phyloP scores from a whole-genome alignment of 306 rosid genomes.

The Cicer yamashitae region DNA sequence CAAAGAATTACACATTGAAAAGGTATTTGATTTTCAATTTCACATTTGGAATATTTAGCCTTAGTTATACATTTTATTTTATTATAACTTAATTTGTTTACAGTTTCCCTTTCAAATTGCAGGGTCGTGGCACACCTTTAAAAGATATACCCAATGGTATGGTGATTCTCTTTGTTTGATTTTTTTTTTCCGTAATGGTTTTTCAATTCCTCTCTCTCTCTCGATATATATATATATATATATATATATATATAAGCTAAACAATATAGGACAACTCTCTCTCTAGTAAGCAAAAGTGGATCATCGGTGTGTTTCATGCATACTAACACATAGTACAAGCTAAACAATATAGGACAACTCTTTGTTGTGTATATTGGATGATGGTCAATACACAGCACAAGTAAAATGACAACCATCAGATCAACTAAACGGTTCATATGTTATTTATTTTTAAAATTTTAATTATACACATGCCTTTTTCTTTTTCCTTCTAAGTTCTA shows the following conservation, averaged over 20 bases:
- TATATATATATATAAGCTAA: too few relatives aligned
- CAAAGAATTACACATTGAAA: constrained; percentile 83
- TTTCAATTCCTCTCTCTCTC: background rate
- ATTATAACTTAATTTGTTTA: constrained; percentile 37
- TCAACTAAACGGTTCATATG: background rate
- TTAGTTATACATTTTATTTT: constrained; percentile 22
- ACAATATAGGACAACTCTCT: background rate
- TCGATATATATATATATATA: background rate
- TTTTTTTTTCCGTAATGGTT: constrained; percentile 9
- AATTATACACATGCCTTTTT: background rate
- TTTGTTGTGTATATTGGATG: background rate
- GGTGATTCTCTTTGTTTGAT: constrained; percentile 26
- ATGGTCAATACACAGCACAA: background rate
- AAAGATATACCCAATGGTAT: constrained; percentile 98
- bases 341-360: background rate
- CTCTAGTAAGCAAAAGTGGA: constrained; percentile 12
- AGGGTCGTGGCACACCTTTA: constrained; percentile 90
- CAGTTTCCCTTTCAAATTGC: constrained; percentile 50
- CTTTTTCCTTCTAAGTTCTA: background rate
- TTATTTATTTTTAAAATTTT: background rate
- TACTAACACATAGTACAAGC: background rate
- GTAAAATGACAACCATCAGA: background rate
- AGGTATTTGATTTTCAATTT: constrained; percentile 59
- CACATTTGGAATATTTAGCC: constrained; percentile 12
- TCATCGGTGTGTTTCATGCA: background rate